These are phyloP conservation scores for Amyloporia xantha DNA, from an alignment of 768 basidiomycete genomes.

Conservation along the genomic window DNA sequence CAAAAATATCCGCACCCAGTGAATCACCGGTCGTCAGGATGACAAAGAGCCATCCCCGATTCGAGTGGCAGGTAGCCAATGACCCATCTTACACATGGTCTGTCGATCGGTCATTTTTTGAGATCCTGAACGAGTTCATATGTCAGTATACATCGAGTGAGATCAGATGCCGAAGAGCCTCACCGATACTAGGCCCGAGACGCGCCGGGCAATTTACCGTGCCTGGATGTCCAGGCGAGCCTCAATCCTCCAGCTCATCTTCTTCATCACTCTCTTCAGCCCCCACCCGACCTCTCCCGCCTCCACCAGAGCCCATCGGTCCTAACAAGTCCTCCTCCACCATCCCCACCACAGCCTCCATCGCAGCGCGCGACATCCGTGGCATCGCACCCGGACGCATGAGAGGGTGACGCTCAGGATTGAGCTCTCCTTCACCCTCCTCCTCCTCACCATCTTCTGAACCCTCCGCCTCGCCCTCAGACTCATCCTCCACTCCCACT, in stretches of 20 bases:
- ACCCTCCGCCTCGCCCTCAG: conserved; percentile 28
- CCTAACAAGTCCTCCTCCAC: conserved; percentile 47
- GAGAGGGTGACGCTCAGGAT: conserved; percentile 53
- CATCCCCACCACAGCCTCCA: conserved; percentile 62
- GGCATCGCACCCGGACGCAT: conserved; percentile 63
- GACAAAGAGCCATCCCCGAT: not conserved
- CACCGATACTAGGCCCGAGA: not conserved
- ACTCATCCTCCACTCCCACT: conserved; percentile 10
- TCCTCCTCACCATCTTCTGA: conserved; percentile 30
- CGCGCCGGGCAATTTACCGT: not conserved
- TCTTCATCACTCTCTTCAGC: conserved; percentile 38
- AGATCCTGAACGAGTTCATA: not conserved
- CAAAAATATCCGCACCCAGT: no score
- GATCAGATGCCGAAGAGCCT: not conserved
- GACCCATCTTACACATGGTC: not conserved
- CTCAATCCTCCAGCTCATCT: conserved; percentile 45
- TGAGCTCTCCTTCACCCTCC: conserved; percentile 40
- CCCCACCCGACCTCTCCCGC: conserved; percentile 15
- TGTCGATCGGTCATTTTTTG: not conserved
- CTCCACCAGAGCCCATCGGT: conserved; percentile 9
- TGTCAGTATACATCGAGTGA: not conserved
- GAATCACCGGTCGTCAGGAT: no score
- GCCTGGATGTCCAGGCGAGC: not conserved
- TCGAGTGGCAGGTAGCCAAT: not conserved
- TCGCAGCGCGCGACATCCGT: conserved; percentile 53